Evolutionary conservation across 768 basidiomycete species (phyloP).

Genomic region (Mycena alexandri): DNA sequence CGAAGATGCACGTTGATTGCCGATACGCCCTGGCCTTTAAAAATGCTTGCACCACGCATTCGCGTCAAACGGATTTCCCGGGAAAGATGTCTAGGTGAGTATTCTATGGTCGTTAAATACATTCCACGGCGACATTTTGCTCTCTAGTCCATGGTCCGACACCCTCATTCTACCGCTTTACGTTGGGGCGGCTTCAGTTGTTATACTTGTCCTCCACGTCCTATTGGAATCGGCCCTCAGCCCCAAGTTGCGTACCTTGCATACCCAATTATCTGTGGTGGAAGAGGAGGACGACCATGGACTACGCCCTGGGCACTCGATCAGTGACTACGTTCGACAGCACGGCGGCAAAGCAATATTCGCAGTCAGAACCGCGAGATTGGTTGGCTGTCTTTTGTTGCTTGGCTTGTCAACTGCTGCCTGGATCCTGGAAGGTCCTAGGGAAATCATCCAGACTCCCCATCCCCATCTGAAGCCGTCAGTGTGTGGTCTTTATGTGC

Average conservation of each 20-base stretch:
- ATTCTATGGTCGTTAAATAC: too few species aligned
- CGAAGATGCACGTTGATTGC: too few species aligned
- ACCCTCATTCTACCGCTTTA: constrained; percentile 11
- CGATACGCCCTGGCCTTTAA: too few species aligned
- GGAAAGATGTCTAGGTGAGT: too few species aligned
- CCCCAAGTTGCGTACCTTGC: background rate
- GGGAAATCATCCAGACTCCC: background rate
- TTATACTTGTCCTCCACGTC: background rate
- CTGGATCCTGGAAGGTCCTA: background rate
- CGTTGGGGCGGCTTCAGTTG: background rate
- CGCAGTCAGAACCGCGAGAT: constrained; percentile 4
- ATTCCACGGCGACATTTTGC: too few species aligned
- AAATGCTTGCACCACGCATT: too few species aligned
- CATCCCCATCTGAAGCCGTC: background rate
- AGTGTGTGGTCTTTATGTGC: constrained; percentile 10
- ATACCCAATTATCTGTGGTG: too few species aligned
- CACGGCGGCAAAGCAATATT: background rate
- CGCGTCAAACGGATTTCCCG: too few species aligned
- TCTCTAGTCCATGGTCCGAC: background rate
- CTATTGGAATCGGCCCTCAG: background rate
- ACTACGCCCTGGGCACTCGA: background rate
- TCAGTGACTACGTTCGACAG: background rate
- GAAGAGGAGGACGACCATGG: too few species aligned
- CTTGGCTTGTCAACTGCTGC: constrained; percentile 8
- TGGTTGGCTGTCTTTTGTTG: constrained; percentile 17